Percentiles rank a stretch among this genome's conserved stretches.
These are phyloP conservation scores for Calocera cornea DNA, from an alignment of 768 basidiomycete genomes.

Conservation along the genomic window DNA sequence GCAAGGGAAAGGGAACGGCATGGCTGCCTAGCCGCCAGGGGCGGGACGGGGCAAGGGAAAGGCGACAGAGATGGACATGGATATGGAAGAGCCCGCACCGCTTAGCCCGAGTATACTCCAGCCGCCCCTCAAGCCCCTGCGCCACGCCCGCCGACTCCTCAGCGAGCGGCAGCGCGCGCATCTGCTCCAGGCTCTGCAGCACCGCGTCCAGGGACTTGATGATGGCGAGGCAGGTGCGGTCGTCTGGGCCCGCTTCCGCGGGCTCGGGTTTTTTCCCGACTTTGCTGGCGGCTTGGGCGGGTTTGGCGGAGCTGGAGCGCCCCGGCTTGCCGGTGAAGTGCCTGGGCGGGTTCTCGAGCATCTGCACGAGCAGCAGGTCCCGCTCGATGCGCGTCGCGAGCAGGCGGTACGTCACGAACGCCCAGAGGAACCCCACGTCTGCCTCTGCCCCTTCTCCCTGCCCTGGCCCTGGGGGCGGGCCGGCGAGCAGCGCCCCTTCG, in stretches of 20 bases:
- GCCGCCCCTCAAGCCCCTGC: constrained; percentile 59
- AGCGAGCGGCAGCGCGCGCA: constrained; percentile 69
- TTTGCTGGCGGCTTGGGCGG: constrained; percentile 10
- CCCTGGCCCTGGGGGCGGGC: constrained; percentile 2
- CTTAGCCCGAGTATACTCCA: constrained; percentile 59
- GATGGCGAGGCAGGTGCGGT: constrained; percentile 66
- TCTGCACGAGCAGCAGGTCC: constrained; percentile 65
- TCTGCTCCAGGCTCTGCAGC: constrained; percentile 70
- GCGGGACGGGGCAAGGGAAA: no score
- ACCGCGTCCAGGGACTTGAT: constrained; percentile 76
- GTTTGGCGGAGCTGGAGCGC: constrained; percentile 5
- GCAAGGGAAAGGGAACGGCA: no score
- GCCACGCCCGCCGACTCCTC: constrained; percentile 79
- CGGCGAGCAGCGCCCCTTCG: background rate
- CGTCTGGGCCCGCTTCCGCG: constrained; percentile 38
- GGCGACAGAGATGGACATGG: no score
- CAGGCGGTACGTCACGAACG: constrained; percentile 77
- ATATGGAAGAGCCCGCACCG: constrained; percentile 36
- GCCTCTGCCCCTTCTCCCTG: background rate
- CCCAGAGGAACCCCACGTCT: constrained; percentile 73
- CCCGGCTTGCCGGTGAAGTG: constrained; percentile 14
- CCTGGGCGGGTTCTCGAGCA: constrained; percentile 40
- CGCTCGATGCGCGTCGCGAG: constrained; percentile 78
- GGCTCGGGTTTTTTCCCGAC: constrained; percentile 19
- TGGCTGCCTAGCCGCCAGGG: no score